Conservation (phyloP, 129 eudicot species). For the Flaveria trinervia region DNA sequence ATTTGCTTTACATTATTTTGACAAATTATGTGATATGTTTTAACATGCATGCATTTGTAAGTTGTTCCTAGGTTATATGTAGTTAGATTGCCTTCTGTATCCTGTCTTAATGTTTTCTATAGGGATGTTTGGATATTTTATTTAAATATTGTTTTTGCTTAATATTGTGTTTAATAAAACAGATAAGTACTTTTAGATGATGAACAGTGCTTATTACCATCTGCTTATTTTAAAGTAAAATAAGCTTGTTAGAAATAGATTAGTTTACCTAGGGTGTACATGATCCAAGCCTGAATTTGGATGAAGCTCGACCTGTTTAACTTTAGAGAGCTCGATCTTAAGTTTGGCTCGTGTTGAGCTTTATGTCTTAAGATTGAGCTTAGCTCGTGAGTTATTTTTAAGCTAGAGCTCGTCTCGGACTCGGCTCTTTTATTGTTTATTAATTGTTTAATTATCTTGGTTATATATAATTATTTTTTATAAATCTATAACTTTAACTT, state of each 20-base stretch:
- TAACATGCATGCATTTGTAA: slow-evolving; percentile 17
- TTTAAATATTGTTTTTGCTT: not conserved
- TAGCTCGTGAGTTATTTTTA: not conserved
- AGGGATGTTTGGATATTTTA: not conserved
- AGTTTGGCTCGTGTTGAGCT: not conserved
- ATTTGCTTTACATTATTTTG: slow-evolving; percentile 5
- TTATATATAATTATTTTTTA: too few species aligned
- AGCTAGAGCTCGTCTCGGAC: not conserved
- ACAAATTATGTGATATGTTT: not conserved
- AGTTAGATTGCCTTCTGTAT: slow-evolving; percentile 9
- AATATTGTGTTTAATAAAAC: not conserved
- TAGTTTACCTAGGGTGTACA: not conserved
- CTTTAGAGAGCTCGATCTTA: not conserved
- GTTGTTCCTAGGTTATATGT: not conserved
- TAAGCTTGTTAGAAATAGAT: not conserved
- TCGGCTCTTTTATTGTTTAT: too few species aligned
- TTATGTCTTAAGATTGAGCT: not conserved
- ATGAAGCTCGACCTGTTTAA: not conserved
- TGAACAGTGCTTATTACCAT: not conserved
- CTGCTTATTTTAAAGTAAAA: not conserved
- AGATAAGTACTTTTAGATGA: not conserved
- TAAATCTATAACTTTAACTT: too few species aligned
- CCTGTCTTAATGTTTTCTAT: slow-evolving; percentile 10
- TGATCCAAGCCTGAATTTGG: not conserved
- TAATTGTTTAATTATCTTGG: too few species aligned